Conservation (phyloP, 257 asterid species). For the Marsdenia floribunda region DNA sequence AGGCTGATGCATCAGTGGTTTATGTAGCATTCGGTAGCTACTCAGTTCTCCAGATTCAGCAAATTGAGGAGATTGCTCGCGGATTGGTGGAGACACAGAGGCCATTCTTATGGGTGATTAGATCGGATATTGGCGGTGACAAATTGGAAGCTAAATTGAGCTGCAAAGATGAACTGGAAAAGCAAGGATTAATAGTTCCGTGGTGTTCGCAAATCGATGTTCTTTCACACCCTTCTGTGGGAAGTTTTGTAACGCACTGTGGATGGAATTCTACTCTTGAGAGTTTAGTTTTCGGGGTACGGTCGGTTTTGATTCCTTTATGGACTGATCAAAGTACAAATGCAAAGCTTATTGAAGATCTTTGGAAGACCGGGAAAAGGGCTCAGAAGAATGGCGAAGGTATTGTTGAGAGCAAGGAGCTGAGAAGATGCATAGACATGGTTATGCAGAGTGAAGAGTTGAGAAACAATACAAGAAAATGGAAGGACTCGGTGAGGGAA, state of each 20-base stretch:
- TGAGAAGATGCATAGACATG: slow-evolving; percentile 29
- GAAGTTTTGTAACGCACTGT: slow-evolving; percentile 29
- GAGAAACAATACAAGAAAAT: slow-evolving; percentile 29
- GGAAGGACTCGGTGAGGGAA: slow-evolving; percentile 37
- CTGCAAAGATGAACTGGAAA: slow-evolving; percentile 13
- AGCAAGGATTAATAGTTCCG: slow-evolving; percentile 19
- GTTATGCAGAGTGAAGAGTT: slow-evolving; percentile 30
- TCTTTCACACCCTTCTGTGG: slow-evolving; percentile 21
- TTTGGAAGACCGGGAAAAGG: slow-evolving; percentile 41
- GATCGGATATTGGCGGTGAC: no score
- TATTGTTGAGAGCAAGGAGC: slow-evolving; percentile 23
- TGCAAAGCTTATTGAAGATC: slow-evolving; percentile 45
- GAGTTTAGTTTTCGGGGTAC: slow-evolving; percentile 39
- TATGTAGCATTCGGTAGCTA: slow-evolving; percentile 50
- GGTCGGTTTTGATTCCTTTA: slow-evolving; percentile 35
- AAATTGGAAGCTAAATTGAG: no score
- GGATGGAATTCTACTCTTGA: slow-evolving; percentile 57
- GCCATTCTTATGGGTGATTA: slow-evolving; percentile 32
- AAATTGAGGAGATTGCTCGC: slow-evolving; percentile 22
- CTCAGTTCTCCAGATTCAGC: slow-evolving; percentile 24
- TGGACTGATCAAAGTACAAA: slow-evolving; percentile 52
- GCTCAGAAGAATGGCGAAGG: slow-evolving; percentile 11
- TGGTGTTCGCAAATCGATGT: slow-evolving; percentile 31
- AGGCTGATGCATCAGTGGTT: slow-evolving; percentile 25
- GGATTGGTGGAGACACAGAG: slow-evolving; percentile 20